Conservation (phyloP, 2,329 filamentous ascomycete genomes). For the Phialemonium atrogriseum region DNA sequence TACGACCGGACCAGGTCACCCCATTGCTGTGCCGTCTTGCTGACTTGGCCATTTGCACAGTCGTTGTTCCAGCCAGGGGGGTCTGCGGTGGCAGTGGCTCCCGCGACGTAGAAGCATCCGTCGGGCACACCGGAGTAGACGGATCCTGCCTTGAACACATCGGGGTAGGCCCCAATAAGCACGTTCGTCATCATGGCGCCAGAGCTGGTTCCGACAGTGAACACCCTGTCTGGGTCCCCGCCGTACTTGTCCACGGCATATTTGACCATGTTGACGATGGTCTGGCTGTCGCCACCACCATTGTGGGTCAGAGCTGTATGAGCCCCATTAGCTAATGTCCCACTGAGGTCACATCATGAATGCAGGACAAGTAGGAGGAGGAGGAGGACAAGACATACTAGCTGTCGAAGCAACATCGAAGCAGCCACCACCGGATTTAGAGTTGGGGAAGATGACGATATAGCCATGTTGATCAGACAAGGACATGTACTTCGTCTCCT, state of each 20-base stretch:
- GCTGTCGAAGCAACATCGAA: constrained; percentile 51
- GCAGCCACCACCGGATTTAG: constrained; percentile 34
- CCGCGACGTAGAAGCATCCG: constrained; percentile 40
- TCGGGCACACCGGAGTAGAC: constrained; percentile 45
- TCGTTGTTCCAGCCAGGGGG: constrained; percentile 42
- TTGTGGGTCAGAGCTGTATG: constrained; percentile 34
- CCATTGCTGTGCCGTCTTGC: constrained; percentile 31
- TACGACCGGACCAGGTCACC: constrained; percentile 32
- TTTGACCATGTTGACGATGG: constrained; percentile 46
- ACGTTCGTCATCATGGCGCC: constrained; percentile 49
- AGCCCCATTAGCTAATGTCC: no score
- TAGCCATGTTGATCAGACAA: constrained; percentile 47
- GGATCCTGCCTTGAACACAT: constrained; percentile 42
- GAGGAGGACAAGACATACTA: constrained; percentile 15
- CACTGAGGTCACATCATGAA: no score
- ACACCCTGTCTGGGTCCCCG: constrained; percentile 38
- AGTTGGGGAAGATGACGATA: constrained; percentile 42
- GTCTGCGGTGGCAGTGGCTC: constrained; percentile 27
- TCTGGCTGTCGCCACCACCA: constrained; percentile 41
- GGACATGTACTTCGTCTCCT: constrained; percentile 39
- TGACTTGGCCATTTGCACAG: constrained; percentile 42
- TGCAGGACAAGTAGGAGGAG: neutral
- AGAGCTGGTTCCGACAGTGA: constrained; percentile 37
- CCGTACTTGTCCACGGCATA: constrained; percentile 38
- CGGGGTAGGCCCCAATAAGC: constrained; percentile 45